phyloP scores from a whole-genome alignment of 192 early-diverging fungal species.

The Coemansia sp. region DNA sequence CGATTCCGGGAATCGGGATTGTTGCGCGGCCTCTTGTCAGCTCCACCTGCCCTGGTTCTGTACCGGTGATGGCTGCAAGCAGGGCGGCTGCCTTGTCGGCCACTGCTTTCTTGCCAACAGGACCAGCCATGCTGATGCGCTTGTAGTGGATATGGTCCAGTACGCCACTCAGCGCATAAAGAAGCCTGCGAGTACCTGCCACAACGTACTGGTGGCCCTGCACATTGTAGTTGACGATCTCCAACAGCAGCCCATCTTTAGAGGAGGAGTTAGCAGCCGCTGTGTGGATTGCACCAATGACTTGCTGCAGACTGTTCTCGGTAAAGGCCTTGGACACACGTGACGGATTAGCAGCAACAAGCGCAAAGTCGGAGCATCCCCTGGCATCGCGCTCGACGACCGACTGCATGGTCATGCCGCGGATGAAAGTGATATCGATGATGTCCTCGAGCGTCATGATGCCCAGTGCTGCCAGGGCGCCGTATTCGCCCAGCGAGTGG shows the following conservation, averaged over 20 bases:
- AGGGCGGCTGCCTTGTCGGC: background rate
- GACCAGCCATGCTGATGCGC: constrained; percentile 53
- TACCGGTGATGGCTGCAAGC: constrained; percentile 68
- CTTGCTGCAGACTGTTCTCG: constrained; percentile 63
- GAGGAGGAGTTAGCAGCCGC: constrained; percentile 55
- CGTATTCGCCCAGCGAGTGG: constrained; percentile 96
- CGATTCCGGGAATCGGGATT: constrained; percentile 87
- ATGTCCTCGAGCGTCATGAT: constrained; percentile 79
- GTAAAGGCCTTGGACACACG: constrained; percentile 78
- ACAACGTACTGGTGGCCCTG: constrained; percentile 96
- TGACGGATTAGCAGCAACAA: constrained; percentile 92
- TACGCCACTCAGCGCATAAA: constrained; percentile 73
- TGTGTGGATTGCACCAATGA: constrained; percentile 65
- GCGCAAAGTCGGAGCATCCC: constrained; percentile 88
- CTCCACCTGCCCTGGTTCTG: constrained; percentile 60
- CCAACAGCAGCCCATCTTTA: constrained; percentile 59
- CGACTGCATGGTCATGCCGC: constrained; percentile 98
- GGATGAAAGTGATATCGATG: constrained; percentile 92
- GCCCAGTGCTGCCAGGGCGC: constrained; percentile 81
- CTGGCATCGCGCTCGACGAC: constrained; percentile 78
- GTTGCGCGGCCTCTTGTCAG: constrained; percentile 83
- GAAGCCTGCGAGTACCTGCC: constrained; percentile 75
- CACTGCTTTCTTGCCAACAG: background rate
- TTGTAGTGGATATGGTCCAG: constrained; percentile 79
- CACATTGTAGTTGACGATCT: constrained; percentile 98